Conservation (phyloP, 1,139 yeast genomes). For the Pichia sp. region DNA sequence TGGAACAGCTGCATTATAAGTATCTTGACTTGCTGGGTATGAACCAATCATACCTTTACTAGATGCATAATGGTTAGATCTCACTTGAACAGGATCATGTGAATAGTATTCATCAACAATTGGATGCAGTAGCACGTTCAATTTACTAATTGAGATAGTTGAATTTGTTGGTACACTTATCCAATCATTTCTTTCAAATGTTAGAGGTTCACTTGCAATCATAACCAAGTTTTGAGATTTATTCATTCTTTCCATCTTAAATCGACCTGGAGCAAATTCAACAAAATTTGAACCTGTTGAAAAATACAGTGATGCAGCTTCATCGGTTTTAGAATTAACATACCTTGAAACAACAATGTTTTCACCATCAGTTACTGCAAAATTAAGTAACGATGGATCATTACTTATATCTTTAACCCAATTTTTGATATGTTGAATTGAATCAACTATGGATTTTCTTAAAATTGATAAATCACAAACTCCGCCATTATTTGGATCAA, state of each 20-base stretch:
- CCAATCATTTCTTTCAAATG: slow-evolving; percentile 97
- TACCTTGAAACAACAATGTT: slow-evolving; percentile 86
- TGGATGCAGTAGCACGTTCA: slow-evolving; percentile 86
- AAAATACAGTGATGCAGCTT: slow-evolving; percentile 93
- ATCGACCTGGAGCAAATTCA: slow-evolving; percentile 84
- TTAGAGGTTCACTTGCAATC: slow-evolving; percentile 93
- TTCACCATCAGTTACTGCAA: slow-evolving; percentile 92
- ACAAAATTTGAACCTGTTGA: slow-evolving; percentile 88
- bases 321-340: slow-evolving; percentile 82
- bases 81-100: slow-evolving; percentile 54
- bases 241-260: slow-evolving; percentile 88
- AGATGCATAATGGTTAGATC: slow-evolving; percentile 80
- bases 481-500: slow-evolving; percentile 47
- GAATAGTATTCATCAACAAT: slow-evolving; percentile 84
- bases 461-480: slow-evolving; percentile 52
- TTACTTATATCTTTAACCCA: slow-evolving; percentile 51
- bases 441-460: slow-evolving; percentile 62
- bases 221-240: slow-evolving; percentile 91
- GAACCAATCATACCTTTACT: slow-evolving; percentile 88
- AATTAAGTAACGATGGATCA: slow-evolving; percentile 85
- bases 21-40: slow-evolving; percentile 45
- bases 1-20: slow-evolving; percentile 59
- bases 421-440: slow-evolving; percentile 65
- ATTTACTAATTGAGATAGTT: slow-evolving; percentile 71
- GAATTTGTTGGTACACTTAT: slow-evolving; percentile 94